Percentiles rank a stretch among this genome's conserved stretches.
phyloP scores from a whole-genome alignment of 305 asterid genomes.

The Andrographis paniculata region DNA sequence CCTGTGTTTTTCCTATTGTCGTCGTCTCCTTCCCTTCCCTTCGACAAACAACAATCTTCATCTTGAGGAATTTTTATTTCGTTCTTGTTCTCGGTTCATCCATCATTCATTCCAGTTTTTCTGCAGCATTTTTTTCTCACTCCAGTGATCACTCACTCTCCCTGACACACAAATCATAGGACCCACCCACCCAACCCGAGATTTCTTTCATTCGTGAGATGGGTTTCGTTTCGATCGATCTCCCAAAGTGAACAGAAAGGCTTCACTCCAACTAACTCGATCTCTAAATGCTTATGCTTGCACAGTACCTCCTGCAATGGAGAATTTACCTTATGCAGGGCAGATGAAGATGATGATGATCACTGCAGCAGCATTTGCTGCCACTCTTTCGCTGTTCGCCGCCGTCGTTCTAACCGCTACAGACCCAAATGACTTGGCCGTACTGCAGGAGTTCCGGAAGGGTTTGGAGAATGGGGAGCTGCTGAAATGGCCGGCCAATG shows the following conservation, averaged over 20 bases:
- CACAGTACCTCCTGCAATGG: slow-evolving; percentile 14
- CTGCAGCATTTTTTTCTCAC: slow-evolving; percentile 18
- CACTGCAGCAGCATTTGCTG: no score
- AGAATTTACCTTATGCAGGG: slow-evolving; percentile 25
- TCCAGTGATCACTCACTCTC: slow-evolving; percentile 29
- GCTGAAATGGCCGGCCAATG: slow-evolving; percentile 58
- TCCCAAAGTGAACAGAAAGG: slow-evolving; percentile 12
- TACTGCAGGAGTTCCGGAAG: slow-evolving; percentile 50
- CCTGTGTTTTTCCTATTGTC: no score
- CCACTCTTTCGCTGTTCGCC: no score
- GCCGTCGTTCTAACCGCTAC: slow-evolving; percentile 35
- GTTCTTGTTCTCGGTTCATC: neutral
- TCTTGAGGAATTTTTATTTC: neutral
- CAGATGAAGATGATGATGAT: no score
- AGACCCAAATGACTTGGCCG: slow-evolving; percentile 59
- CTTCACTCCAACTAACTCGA: no score
- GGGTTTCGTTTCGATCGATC: slow-evolving; percentile 20
- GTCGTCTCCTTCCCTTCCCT: slow-evolving; percentile 15
- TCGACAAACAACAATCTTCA: neutral
- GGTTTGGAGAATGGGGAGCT: slow-evolving; percentile 71
- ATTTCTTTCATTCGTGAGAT: slow-evolving; percentile 17
- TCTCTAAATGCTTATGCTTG: slow-evolving; percentile 14
- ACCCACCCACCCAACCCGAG: slow-evolving; percentile 17
- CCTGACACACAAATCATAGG: slow-evolving; percentile 8
- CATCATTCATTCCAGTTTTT: neutral